Percentiles rank a stretch among this genome's conserved stretches.
These are phyloP conservation scores for Pichia manshurica DNA, from an alignment of 805 yeast species.

Conservation along the genomic window DNA sequence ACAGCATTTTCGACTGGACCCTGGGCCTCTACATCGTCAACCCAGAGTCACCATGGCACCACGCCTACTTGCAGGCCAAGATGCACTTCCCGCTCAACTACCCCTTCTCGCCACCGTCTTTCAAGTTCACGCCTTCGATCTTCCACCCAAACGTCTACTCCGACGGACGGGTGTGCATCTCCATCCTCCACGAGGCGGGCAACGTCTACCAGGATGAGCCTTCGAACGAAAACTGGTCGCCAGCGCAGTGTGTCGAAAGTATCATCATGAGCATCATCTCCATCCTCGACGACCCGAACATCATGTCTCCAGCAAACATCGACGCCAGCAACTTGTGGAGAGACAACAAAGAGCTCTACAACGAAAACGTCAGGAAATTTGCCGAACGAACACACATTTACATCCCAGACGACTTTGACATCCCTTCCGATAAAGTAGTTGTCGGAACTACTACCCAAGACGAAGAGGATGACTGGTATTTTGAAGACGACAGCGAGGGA, in stretches of 20 bases:
- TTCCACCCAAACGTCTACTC: constrained; percentile 94
- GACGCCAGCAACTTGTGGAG: constrained; percentile 93
- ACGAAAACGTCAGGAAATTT: constrained; percentile 68
- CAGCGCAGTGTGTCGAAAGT: constrained; percentile 86
- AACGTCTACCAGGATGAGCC: constrained; percentile 88
- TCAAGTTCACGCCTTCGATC: constrained; percentile 87
- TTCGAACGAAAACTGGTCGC: constrained; percentile 91
- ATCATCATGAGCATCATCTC: constrained; percentile 88
- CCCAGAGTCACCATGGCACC: constrained; percentile 85
- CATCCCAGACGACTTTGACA: constrained; percentile 78
- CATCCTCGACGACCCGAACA: constrained; percentile 88
- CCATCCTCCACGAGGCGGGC: constrained; percentile 87
- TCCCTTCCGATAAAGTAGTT: constrained; percentile 42
- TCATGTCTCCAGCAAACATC: constrained; percentile 89
- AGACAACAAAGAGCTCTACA: constrained; percentile 71
- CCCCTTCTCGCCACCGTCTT: constrained; percentile 90
- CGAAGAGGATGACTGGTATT: constrained; percentile 41
- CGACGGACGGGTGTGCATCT: constrained; percentile 56
- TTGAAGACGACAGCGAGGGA: constrained; percentile 55
- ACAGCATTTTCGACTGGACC: constrained; percentile 63
- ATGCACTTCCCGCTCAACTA: constrained; percentile 89
- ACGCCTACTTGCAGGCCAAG: constrained; percentile 91
- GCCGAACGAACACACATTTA: constrained; percentile 79
- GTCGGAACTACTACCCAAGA: constrained; percentile 26
- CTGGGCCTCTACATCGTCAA: constrained; percentile 89